Evolutionary conservation across 805 yeast species (phyloP).

Genomic region (Candida sakaeoensis): DNA sequence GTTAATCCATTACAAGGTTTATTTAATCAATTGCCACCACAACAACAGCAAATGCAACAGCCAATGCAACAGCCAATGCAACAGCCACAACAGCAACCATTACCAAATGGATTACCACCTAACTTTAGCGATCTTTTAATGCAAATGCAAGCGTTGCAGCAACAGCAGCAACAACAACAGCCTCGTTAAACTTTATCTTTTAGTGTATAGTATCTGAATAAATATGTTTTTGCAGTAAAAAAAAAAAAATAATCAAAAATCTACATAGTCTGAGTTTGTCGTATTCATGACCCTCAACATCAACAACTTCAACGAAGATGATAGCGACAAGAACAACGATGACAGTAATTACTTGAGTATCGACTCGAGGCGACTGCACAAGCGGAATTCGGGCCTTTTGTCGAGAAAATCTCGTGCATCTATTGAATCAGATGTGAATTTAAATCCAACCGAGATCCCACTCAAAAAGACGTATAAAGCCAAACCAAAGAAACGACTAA

Average conservation of each 20-base stretch:
- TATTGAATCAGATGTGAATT: not conserved
- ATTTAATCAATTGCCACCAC: conserved; percentile 25
- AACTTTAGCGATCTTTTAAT: conserved; percentile 6
- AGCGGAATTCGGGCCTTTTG: not conserved
- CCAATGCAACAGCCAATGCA: conserved; percentile 10
- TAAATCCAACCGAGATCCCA: not conserved
- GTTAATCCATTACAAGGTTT: conserved; percentile 49
- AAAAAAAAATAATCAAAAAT: not conserved
- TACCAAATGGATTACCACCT: conserved; percentile 13
- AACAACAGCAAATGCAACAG: conserved; percentile 14
- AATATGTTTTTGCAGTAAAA: not conserved
- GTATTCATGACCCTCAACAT: no score
- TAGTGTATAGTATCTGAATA: not conserved
- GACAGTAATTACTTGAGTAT: not conserved
- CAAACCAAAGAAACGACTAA: not conserved
- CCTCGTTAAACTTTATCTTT: not conserved
- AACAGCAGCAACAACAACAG: conserved; percentile 8
- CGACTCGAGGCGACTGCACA: not conserved
- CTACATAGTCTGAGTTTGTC: no score
- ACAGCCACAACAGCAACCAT: conserved; percentile 7
- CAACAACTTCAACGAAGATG: no score
- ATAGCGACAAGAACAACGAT: no score
- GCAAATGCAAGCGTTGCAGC: conserved; percentile 13
- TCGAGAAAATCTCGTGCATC: not conserved
- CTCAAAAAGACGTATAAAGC: not conserved